Evolutionary conservation across 352 stramenopile genomes (phyloP), one percentile per base, ranked within the genome.

Genomic region (Globisporangium carolinianum): DNA sequence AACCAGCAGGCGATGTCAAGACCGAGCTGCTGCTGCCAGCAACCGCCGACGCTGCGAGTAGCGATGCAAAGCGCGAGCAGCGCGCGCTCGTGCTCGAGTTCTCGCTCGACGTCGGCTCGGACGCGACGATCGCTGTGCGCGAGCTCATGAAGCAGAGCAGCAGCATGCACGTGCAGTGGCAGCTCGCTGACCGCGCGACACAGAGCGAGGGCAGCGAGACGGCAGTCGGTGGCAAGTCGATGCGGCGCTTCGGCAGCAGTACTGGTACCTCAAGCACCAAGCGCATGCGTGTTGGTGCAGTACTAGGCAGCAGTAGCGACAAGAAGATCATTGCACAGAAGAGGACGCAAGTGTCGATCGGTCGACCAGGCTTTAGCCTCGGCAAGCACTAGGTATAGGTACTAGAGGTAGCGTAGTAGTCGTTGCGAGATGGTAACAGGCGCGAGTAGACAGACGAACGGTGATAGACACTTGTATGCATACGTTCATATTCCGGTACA

Each of bases 121-220:
- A 99, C 75, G 95, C 95, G 10, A 98, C 91, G 12, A 96, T 98
- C 62, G 93, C 90, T 7, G 72, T 99, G 49, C 83, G 96, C 56
- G 96, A 99, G 67, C 68, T 99, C 10, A 96, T 97, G 63, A 98
- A 98, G 70, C 83, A 87, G 68, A 97, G 67, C 72, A 98, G 68
- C 74, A 97, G 72, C 53, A 69, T 80, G 36, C 71, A 89, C 58
- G 76, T 89, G 17, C 81, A 87, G 57, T 82, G 75, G 73, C 72
- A 88, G 57, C 58, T 77, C 3, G 58, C 57, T 11, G 67, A 79
- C 6, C 61, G 65, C 37, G 47, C 61, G 24, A 32, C 24, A 64
- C 17, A 35, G 32, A 48, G 5, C 11, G 24, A 32, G 39, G 43
- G n/a, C 4, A 9, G 12, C 10, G n/a, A 18, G 11, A 8, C 11